These are phyloP conservation scores for Rhodotorula sp. DNA, from an alignment of 1,284 basidiomycete genomes.

Conservation along the genomic window DNA sequence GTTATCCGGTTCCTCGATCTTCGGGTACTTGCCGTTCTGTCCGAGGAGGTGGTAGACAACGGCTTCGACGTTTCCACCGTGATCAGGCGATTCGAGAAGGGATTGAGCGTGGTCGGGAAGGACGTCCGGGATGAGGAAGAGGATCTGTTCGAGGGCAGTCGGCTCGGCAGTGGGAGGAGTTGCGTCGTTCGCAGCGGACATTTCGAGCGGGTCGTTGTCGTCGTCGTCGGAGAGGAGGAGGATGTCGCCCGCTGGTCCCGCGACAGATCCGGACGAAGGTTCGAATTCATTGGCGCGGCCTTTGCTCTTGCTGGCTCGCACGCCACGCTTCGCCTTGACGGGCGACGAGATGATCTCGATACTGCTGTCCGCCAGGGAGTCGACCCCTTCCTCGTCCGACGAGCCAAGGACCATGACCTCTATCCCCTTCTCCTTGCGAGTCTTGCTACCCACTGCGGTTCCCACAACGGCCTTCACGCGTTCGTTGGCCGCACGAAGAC, in stretches of 20 bases:
- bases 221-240: conserved; percentile 6
- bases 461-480: no score
- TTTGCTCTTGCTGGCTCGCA: not conserved
- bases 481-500: not conserved
- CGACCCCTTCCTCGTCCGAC: conserved; percentile 7
- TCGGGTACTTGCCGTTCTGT: conserved; percentile 7
- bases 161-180: not conserved
- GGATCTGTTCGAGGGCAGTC: conserved; percentile 8
- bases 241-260: not conserved
- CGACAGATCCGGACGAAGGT: no score
- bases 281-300: no score
- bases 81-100: not conserved
- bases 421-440: conserved; percentile 10
- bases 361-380: not conserved
- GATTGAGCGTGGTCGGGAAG: conserved; percentile 1
- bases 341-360: not conserved
- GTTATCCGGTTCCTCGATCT: not conserved
- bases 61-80: not conserved
- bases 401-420: not conserved
- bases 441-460: no score
- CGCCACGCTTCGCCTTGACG: no score
- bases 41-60: conserved; percentile 8
- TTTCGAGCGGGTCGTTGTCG: not conserved
- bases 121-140: conserved; percentile 23
- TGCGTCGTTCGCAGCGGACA: no score